Percentiles rank a stretch among this genome's conserved stretches.
phyloP scores from a whole-genome alignment of 768 basidiomycete genomes.

The Clitopilus passeckerianus region DNA sequence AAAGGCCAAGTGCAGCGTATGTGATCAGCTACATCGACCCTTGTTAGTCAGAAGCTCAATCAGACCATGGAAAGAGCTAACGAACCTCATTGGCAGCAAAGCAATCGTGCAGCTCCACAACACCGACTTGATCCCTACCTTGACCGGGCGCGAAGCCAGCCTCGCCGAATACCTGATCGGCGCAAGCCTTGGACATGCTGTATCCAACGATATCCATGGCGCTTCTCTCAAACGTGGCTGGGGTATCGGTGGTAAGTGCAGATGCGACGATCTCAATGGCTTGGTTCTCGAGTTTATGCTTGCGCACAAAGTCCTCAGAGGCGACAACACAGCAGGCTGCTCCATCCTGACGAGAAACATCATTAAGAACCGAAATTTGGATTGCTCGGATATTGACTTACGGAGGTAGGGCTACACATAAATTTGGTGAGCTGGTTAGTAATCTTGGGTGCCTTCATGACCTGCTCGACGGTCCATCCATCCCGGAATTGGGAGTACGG shows the following conservation, averaged over 20 bases:
- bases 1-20: slow-evolving; percentile 78
- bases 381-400: slow-evolving; percentile 17
- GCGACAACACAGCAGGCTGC: slow-evolving; percentile 75
- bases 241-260: slow-evolving; percentile 61
- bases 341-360: slow-evolving; percentile 45
- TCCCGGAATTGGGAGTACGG: slow-evolving; percentile 84
- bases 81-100: slow-evolving; percentile 77
- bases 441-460: slow-evolving; percentile 62
- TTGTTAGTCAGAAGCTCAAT: neutral
- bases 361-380: neutral
- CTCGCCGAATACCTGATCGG: slow-evolving; percentile 64
- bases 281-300: slow-evolving; percentile 74
- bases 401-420: slow-evolving; percentile 87
- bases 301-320: slow-evolving; percentile 73
- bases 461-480: slow-evolving; percentile 71
- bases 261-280: slow-evolving; percentile 78
- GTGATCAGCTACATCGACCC: slow-evolving; percentile 57
- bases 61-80: neutral
- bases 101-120: slow-evolving; percentile 84
- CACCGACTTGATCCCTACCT: slow-evolving; percentile 73
- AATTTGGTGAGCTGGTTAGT: slow-evolving; percentile 72
- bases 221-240: slow-evolving; percentile 59
- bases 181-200: slow-evolving; percentile 64
- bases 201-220: slow-evolving; percentile 84
- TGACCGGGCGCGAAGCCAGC: slow-evolving; percentile 64